A percentile compares a stretch with the other conserved stretches of the same genome.
These are phyloP conservation scores for Plenodomus tracheiphilus DNA, from an alignment of 2,329 filamentous ascomycete species.

Conservation along the genomic window DNA sequence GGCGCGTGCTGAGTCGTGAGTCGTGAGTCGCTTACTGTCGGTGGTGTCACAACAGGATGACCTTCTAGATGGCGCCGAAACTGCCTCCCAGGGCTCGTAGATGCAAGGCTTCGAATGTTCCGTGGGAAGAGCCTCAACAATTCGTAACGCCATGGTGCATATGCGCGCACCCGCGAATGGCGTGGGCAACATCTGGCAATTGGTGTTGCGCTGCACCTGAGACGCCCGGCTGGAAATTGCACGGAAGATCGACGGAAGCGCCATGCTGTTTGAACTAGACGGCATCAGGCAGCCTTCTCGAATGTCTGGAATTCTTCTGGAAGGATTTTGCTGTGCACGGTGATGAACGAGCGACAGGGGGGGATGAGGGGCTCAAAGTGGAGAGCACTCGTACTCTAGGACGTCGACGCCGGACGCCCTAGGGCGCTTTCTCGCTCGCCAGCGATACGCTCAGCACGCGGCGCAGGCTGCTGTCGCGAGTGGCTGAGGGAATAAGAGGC, in stretches of 20 bases:
- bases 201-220: slow-evolving; percentile 19
- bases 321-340: slow-evolving; percentile 24
- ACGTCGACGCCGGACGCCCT: slow-evolving; percentile 26
- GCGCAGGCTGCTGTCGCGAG: no score
- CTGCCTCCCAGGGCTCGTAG: slow-evolving; percentile 13
- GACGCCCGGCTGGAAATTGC: slow-evolving; percentile 21
- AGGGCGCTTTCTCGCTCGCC: slow-evolving; percentile 4
- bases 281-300: slow-evolving; percentile 38
- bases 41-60: slow-evolving; percentile 9
- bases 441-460: slow-evolving; percentile 6
- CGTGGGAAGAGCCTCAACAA: slow-evolving; percentile 20
- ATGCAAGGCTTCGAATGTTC: slow-evolving; percentile 7
- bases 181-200: slow-evolving; percentile 7
- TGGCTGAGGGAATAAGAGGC: slow-evolving; percentile 9
- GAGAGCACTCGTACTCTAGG: slow-evolving; percentile 16
- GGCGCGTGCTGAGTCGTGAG: slow-evolving; percentile 28
- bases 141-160: slow-evolving; percentile 13
- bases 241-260: slow-evolving; percentile 31
- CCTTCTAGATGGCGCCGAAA: slow-evolving; percentile 24
- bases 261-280: slow-evolving; percentile 19
- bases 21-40: slow-evolving; percentile 29
- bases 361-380: slow-evolving; percentile 1
- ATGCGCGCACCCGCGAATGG: slow-evolving; percentile 9
- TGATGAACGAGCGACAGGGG: slow-evolving; percentile 19
- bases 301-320: slow-evolving; percentile 29